These are phyloP conservation scores for Mortierella sp. DNA, from an alignment of 371 early-diverging fungal species.

Conservation along the genomic window DNA sequence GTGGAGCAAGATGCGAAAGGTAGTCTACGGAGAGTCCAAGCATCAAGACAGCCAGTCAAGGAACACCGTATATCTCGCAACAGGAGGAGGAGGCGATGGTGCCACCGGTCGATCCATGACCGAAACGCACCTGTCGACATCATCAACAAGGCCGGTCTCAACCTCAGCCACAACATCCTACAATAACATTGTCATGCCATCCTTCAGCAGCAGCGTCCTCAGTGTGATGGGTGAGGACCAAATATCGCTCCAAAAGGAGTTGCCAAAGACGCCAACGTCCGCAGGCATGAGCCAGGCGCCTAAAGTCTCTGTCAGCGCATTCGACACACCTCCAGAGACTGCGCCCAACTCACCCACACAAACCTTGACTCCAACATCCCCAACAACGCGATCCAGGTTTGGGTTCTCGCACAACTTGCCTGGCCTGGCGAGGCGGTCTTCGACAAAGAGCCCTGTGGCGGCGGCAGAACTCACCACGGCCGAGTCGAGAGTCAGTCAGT, in stretches of 20 bases:
- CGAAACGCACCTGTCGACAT: slow-evolving; percentile 19
- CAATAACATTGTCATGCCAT: slow-evolving; percentile 34
- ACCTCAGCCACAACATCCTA: slow-evolving; percentile 23
- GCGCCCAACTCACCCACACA: slow-evolving; percentile 28
- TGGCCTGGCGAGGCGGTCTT: slow-evolving; percentile 40
- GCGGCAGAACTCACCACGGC: slow-evolving; percentile 38
- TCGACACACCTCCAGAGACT: slow-evolving; percentile 55
- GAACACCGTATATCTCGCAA: slow-evolving; percentile 29
- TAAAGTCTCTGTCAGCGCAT: slow-evolving; percentile 15
- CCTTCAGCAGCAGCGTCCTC: slow-evolving; percentile 47
- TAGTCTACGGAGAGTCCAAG: slow-evolving; percentile 31
- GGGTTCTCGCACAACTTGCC: slow-evolving; percentile 27
- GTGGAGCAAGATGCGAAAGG: slow-evolving; percentile 42
- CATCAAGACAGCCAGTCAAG: slow-evolving; percentile 15
- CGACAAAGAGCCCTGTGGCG: slow-evolving; percentile 36
- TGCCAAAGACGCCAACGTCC: not conserved
- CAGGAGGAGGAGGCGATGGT: slow-evolving; percentile 20
- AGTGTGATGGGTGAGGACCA: slow-evolving; percentile 50
- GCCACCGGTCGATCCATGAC: slow-evolving; percentile 19
- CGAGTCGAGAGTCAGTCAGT: slow-evolving; percentile 45
- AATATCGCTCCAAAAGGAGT: slow-evolving; percentile 25
- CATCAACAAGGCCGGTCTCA: slow-evolving; percentile 19
- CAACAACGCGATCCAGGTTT: slow-evolving; percentile 8
- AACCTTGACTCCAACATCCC: slow-evolving; percentile 20
- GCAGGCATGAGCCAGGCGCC: not conserved